These are phyloP conservation scores for Sorghum bicolor DNA, from an alignment of 176 grass and related monocot genomes.

Conservation along the genomic window DNA sequence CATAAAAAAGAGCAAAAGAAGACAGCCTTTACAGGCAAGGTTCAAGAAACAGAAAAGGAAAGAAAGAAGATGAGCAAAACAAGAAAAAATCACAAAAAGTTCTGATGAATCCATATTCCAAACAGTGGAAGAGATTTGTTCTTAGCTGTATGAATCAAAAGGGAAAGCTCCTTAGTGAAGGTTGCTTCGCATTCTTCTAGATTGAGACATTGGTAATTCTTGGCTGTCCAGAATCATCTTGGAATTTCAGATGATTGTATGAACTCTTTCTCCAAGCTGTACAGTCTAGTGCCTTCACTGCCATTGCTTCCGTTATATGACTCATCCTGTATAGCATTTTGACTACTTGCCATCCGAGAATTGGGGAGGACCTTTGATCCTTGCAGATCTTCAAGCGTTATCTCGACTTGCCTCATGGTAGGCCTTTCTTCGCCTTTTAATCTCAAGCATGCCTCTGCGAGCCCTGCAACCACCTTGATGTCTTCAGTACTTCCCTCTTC, in stretches of 20 bases:
- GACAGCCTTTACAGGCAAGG: no score
- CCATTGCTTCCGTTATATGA: not conserved
- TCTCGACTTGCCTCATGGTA: constrained; percentile 41
- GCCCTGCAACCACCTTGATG: constrained; percentile 15
- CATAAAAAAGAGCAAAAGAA: no score
- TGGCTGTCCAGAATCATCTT: not conserved
- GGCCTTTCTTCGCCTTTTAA: constrained; percentile 4
- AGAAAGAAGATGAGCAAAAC: no score
- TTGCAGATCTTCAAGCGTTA: constrained; percentile 25
- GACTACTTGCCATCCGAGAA: not conserved
- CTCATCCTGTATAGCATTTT: not conserved
- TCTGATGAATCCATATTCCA: no score
- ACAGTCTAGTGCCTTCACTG: constrained; percentile 15
- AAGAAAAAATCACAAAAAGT: no score
- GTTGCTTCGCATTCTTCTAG: no score
- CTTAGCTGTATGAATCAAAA: no score
- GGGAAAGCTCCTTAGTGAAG: no score
- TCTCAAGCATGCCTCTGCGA: not conserved
- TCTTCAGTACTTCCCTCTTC: constrained; percentile 10
- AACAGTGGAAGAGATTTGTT: no score
- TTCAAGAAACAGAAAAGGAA: no score
- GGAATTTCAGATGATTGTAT: constrained; percentile 19
- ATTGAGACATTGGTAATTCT: no score
- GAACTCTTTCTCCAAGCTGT: constrained; percentile 42
- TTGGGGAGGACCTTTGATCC: not conserved